Evolutionary conservation across 441 rosid species (phyloP).

Genomic region (Erodium chrysanthum): DNA sequence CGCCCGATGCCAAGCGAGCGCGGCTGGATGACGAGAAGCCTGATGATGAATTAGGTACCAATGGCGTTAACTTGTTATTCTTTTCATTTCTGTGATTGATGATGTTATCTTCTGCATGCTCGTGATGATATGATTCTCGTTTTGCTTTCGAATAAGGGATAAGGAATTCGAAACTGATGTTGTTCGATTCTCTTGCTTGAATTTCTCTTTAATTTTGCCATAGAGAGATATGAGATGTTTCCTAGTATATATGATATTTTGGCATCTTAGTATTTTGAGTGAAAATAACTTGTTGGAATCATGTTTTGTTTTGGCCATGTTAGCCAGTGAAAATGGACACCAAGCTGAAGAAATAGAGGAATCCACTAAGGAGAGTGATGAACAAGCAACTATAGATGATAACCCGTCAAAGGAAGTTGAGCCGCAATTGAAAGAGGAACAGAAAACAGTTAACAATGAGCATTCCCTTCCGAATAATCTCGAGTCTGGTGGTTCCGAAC

Average conservation of each 20-base stretch:
- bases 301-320: slow-evolving; percentile 2
- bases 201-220: not conserved
- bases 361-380: slow-evolving; percentile 18
- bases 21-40: slow-evolving; percentile 36
- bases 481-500: slow-evolving; percentile 23
- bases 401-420: slow-evolving; percentile 20
- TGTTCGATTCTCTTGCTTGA: not conserved
- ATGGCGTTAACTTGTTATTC: not conserved
- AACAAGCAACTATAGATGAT: slow-evolving; percentile 4
- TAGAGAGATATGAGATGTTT: not conserved
- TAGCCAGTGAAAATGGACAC: slow-evolving; percentile 40
- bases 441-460: slow-evolving; percentile 14
- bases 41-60: slow-evolving; percentile 35
- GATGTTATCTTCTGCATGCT: too few relatives aligned
- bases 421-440: slow-evolving; percentile 17
- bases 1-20: slow-evolving; percentile 49
- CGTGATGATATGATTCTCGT: too few relatives aligned
- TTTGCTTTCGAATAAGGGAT: too few relatives aligned
- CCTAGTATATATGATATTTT: not conserved
- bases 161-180: not conserved
- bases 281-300: not conserved
- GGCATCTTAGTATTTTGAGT: too few relatives aligned
- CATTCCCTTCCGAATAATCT: slow-evolving; percentile 15
- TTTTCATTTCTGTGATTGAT: not conserved
- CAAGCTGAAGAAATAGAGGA: slow-evolving; percentile 23